A percentile compares a stretch with the other conserved stretches of the same genome.
phyloP scores from a whole-genome alignment of 2,329 filamentous ascomycete genomes.

The Alternaria arborescens region DNA sequence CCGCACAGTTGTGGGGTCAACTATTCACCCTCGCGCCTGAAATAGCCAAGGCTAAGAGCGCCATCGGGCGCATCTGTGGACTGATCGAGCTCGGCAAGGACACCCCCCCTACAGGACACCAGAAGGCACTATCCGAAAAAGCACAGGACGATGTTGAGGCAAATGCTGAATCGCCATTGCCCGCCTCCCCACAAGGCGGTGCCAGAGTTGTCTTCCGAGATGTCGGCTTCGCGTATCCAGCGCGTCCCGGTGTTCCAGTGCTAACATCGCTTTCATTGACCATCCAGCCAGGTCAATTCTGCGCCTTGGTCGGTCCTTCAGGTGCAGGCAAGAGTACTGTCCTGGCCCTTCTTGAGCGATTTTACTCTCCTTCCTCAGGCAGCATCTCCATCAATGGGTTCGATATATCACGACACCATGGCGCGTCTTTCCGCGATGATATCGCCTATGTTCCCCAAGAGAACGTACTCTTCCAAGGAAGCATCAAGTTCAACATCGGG shows the following conservation, averaged over 20 bases:
- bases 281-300: slow-evolving; percentile 68
- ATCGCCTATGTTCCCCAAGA: slow-evolving; percentile 60
- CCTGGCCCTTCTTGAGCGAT: slow-evolving; percentile 62
- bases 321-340: slow-evolving; percentile 74
- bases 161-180: slow-evolving; percentile 54
- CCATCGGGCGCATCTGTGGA: slow-evolving; percentile 81
- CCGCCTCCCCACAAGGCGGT: slow-evolving; percentile 71
- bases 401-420: slow-evolving; percentile 54
- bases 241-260: slow-evolving; percentile 66
- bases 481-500: slow-evolving; percentile 57
- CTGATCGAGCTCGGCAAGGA: slow-evolving; percentile 51
- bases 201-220: slow-evolving; percentile 64
- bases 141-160: slow-evolving; percentile 47
- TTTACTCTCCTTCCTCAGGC: slow-evolving; percentile 63
- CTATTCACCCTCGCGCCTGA: slow-evolving; percentile 80
- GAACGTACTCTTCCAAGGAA: slow-evolving; percentile 59
- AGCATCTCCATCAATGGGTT: slow-evolving; percentile 62
- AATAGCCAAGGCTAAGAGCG: slow-evolving; percentile 71
- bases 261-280: slow-evolving; percentile 65
- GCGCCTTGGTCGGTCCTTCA: slow-evolving; percentile 70
- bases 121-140: slow-evolving; percentile 85
- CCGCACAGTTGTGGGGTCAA: slow-evolving; percentile 76
- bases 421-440: slow-evolving; percentile 53
- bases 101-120: slow-evolving; percentile 62
- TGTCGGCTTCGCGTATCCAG: slow-evolving; percentile 72